phyloP scores from a whole-genome alignment of 2,329 filamentous ascomycete species.

The Xylariaceae sp. region DNA sequence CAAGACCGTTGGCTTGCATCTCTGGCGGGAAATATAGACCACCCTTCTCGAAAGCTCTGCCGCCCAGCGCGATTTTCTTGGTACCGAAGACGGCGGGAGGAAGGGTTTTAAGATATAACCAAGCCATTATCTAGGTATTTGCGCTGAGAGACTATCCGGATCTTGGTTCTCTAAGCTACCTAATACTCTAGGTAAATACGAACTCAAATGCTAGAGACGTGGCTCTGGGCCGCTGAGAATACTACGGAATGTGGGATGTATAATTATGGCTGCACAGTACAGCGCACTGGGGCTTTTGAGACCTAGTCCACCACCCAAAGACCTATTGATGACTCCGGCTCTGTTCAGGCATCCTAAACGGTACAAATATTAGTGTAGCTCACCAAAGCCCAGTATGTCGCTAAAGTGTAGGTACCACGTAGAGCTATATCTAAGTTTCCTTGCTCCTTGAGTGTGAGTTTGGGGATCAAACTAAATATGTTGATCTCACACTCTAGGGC shows the following conservation, averaged over 20 bases:
- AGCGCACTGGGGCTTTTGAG: slow-evolving; percentile 2
- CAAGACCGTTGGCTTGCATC: slow-evolving; percentile 15
- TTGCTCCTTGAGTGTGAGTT: no score
- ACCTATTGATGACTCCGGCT: not conserved
- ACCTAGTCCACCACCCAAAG: not conserved
- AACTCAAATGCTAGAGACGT: slow-evolving; percentile 17
- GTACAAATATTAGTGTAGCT: no score
- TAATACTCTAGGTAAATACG: slow-evolving; percentile 9
- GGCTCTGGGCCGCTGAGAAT: slow-evolving; percentile 20
- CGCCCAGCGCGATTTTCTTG: slow-evolving; percentile 5
- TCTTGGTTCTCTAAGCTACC: slow-evolving; percentile 4
- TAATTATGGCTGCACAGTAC: slow-evolving; percentile 8
- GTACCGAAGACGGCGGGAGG: slow-evolving; percentile 9
- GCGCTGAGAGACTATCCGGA: slow-evolving; percentile 3
- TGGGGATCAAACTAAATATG: no score
- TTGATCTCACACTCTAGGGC: no score
- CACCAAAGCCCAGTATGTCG: no score
- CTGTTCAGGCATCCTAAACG: no score
- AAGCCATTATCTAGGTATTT: slow-evolving; percentile 1
- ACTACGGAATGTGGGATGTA: slow-evolving; percentile 5
- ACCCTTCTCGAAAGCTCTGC: slow-evolving; percentile 11
- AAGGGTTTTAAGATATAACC: slow-evolving; percentile 4
- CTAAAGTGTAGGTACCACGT: no score
- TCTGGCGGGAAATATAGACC: slow-evolving; percentile 14
- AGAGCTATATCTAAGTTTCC: no score